Conservation (phyloP, 2,329 filamentous ascomycete genomes). For the Falciphora oryzae region DNA sequence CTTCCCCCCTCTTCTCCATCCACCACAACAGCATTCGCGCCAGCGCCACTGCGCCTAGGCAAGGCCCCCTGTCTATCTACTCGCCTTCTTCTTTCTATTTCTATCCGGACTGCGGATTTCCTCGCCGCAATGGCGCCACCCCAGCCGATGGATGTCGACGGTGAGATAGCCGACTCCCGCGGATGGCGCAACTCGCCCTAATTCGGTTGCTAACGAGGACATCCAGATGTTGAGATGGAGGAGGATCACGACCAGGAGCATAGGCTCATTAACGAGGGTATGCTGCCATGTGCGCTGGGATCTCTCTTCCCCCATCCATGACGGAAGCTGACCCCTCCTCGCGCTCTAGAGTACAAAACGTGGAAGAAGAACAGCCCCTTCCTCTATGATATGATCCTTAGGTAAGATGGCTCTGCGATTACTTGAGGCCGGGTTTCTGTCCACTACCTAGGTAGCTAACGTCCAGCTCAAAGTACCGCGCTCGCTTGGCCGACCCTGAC, state of each 20-base stretch:
- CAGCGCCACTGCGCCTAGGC: background rate
- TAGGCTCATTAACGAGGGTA: constrained; percentile 91
- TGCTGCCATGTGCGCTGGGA: constrained; percentile 5
- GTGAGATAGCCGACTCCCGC: background rate
- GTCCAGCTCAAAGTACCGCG: constrained; percentile 57
- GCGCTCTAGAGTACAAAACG: constrained; percentile 81
- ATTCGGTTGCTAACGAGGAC: constrained; percentile 14
- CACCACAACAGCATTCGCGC: background rate
- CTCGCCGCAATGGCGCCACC: constrained; percentile 6
- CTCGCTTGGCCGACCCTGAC: constrained; percentile 97
- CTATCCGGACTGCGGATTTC: background rate
- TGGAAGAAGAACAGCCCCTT: constrained; percentile 99
- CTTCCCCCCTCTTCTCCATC: background rate
- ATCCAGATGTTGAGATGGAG: constrained; percentile 51
- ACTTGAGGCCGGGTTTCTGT: constrained; percentile 12
- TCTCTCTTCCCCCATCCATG: background rate
- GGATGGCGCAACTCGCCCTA: background rate
- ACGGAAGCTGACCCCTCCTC: constrained; percentile 5
- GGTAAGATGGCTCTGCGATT: constrained; percentile 35
- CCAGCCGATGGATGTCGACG: constrained; percentile 9
- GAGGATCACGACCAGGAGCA: constrained; percentile 70
- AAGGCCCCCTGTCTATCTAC: too few species aligned
- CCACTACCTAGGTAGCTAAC: constrained; percentile 2
- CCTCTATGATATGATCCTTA: constrained; percentile 95
- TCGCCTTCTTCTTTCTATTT: too few species aligned